Conservation (phyloP, 1,139 yeast species). For the Saccharomyces hybrid region DNA sequence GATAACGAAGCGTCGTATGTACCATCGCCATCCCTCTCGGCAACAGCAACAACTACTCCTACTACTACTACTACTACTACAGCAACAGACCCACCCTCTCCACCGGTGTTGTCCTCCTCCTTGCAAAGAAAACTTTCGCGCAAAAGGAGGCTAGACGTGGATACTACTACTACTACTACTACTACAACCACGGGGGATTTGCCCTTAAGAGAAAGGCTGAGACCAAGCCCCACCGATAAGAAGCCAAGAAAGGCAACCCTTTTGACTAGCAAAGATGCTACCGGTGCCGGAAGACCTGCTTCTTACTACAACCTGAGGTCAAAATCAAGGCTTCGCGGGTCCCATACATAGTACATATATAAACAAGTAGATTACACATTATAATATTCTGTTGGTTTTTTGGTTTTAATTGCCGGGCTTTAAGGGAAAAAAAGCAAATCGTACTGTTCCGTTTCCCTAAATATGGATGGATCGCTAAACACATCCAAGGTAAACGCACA, state of each 20-base stretch:
- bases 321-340: constrained; percentile 28
- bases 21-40: constrained; percentile 1
- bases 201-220: constrained; percentile 13
- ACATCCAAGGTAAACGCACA: too few relatives aligned
- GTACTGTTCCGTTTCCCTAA: neutral
- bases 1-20: constrained; percentile 6
- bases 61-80: neutral
- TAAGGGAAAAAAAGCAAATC: neutral
- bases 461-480: too few relatives aligned
- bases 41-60: neutral
- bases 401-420: neutral
- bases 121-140: neutral
- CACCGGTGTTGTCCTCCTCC: neutral
- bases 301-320: constrained; percentile 29
- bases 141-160: neutral
- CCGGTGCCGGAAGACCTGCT: constrained; percentile 24
- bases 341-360: constrained; percentile 4
- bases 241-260: constrained; percentile 23
- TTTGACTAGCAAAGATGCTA: constrained; percentile 14
- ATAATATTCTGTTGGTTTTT: neutral
- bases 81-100: neutral
- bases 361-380: neutral
- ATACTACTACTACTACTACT: neutral
- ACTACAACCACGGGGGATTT: neutral
- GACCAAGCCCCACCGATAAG: constrained; percentile 19